Conservation (phyloP, 2,329 filamentous ascomycete genomes). For the Corniculantispora saksenae region DNA sequence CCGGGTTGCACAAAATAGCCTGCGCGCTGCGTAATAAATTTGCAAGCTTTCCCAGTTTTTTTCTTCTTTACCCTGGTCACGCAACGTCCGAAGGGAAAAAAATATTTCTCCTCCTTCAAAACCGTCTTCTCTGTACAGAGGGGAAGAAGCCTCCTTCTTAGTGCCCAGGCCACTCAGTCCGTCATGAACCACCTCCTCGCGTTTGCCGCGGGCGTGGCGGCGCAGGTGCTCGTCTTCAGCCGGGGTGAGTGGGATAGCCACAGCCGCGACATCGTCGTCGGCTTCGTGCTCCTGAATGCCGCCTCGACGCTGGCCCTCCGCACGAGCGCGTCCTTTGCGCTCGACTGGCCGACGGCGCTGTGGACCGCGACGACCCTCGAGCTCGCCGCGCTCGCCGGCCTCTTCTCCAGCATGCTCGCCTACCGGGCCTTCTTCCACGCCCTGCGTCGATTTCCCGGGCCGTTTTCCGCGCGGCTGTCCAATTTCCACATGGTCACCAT, state of each 20-base stretch:
- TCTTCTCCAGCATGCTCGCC: constrained; percentile 25
- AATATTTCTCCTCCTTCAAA: too few species aligned
- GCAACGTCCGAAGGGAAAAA: too few species aligned
- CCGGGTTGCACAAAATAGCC: too few species aligned
- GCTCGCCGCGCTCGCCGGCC: constrained; percentile 15
- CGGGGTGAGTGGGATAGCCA: constrained; percentile 31
- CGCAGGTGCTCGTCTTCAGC: constrained; percentile 27
- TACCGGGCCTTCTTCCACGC: constrained; percentile 29
- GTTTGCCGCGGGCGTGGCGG: constrained; percentile 18
- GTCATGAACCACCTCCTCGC: background rate
- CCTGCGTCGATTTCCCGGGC: constrained; percentile 31
- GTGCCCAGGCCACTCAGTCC: too few species aligned
- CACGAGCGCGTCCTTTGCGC: background rate
- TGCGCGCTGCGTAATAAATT: too few species aligned
- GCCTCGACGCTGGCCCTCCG: background rate
- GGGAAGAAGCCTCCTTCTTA: too few species aligned
- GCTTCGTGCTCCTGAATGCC: background rate
- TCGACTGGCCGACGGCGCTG: background rate
- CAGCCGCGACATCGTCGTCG: constrained; percentile 20
- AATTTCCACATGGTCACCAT: constrained; percentile 28
- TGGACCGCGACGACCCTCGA: background rate
- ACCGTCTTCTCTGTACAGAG: too few species aligned
- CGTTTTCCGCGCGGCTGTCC: constrained; percentile 29
- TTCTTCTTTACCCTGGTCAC: too few species aligned
- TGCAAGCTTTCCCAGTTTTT: too few species aligned